phyloP scores from a whole-genome alignment of 192 early-diverging fungal genomes.

The Phlyctochytrium planicorne region DNA sequence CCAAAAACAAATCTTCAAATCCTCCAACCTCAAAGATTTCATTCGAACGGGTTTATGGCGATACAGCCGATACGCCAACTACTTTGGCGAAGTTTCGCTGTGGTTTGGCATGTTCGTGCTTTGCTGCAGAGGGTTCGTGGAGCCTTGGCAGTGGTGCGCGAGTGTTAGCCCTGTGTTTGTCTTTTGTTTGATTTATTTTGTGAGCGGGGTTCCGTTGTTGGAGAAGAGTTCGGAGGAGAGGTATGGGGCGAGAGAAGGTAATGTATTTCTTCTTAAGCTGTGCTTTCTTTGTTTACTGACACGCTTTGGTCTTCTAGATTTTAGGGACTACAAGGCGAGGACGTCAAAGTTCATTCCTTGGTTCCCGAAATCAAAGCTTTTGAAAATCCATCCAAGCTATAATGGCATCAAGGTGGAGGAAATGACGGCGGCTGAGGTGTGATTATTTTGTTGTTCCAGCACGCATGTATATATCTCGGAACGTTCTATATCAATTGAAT shows the following conservation, averaged over 20 bases:
- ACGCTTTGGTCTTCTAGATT: slow-evolving; percentile 31
- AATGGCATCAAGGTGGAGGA: too few relatives aligned
- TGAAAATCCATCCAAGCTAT: too few relatives aligned
- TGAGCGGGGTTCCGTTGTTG: slow-evolving; percentile 39
- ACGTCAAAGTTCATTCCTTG: slow-evolving; percentile 43
- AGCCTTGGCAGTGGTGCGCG: slow-evolving; percentile 49
- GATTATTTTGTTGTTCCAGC: too few relatives aligned
- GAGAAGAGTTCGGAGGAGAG: slow-evolving; percentile 38
- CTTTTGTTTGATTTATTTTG: slow-evolving; percentile 35
- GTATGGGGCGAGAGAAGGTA: slow-evolving; percentile 41
- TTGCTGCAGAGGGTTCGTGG: slow-evolving; percentile 41
- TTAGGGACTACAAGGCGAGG: slow-evolving; percentile 37
- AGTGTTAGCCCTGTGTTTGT: slow-evolving; percentile 52
- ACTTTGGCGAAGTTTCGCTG: slow-evolving; percentile 52
- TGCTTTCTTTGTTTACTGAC: too few relatives aligned
- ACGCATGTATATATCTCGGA: too few relatives aligned
- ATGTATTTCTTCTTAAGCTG: too few relatives aligned
- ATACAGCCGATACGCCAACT: slow-evolving; percentile 50
- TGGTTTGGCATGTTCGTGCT: slow-evolving; percentile 56
- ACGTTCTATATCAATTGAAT: too few relatives aligned
- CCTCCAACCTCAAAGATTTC: slow-evolving; percentile 41
- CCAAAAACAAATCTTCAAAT: slow-evolving; percentile 53
- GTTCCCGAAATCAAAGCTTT: slow-evolving; percentile 47
- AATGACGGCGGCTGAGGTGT: too few relatives aligned
- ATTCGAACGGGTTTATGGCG: slow-evolving; percentile 47